These are phyloP conservation scores for Davidsoniella virescens DNA, from an alignment of 2,329 filamentous ascomycete species.

Conservation along the genomic window DNA sequence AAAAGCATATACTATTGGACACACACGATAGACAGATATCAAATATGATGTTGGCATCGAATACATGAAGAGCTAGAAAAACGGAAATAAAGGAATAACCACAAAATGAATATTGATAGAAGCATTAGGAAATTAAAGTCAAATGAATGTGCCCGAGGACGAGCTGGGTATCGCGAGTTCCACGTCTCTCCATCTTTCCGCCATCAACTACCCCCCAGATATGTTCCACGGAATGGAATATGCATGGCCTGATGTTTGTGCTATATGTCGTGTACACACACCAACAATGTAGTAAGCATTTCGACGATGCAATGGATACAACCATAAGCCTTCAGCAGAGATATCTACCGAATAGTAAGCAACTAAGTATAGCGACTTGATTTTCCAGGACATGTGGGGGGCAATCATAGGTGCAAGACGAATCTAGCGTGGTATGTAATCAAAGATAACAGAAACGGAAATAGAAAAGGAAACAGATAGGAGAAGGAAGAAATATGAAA, in stretches of 20 bases:
- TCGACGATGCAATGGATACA: too few species aligned
- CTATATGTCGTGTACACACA: neutral
- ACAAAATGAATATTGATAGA: slow-evolving; percentile 4
- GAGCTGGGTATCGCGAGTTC: slow-evolving; percentile 12
- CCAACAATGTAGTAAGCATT: neutral
- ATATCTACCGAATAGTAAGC: too few species aligned
- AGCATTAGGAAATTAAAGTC: slow-evolving; percentile 7
- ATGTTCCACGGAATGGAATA: neutral
- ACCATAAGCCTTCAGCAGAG: too few species aligned
- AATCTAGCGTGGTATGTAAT: neutral
- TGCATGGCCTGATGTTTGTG: neutral
- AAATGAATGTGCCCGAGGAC: slow-evolving; percentile 14
- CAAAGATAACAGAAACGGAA: neutral
- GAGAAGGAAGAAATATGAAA: slow-evolving; percentile 1
- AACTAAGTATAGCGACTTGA: neutral
- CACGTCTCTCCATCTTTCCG: neutral
- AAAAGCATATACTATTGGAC: slow-evolving; percentile 15
- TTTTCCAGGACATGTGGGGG: neutral
- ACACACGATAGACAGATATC: slow-evolving; percentile 15
- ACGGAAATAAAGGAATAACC: slow-evolving; percentile 14
- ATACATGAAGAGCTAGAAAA: slow-evolving; percentile 14
- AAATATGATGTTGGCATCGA: neutral
- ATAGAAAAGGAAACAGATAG: slow-evolving; percentile 7
- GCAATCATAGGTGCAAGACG: neutral
- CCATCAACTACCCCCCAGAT: slow-evolving; percentile 1